Evolutionary conservation across 1,139 yeast species (phyloP), one percentile per base, ranked within the genome.

Genomic region (Meyerozyma elateridarum): DNA sequence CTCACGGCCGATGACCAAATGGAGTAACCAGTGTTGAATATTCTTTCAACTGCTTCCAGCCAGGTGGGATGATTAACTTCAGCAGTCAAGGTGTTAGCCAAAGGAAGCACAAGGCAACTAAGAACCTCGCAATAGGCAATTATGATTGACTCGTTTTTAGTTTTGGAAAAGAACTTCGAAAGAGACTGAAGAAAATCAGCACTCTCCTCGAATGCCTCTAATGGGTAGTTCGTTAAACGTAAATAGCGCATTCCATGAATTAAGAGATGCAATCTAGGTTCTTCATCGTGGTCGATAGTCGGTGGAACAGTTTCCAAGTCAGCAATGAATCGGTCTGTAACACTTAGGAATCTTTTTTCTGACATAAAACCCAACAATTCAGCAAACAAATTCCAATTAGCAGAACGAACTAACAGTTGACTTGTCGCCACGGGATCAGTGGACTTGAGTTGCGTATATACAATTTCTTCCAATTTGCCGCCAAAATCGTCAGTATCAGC

Each of bases 31-130:
- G 72, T 72, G 9, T 70, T 56, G 51, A 73, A 82, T 2, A 88
- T 73, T 13, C 64, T 58, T 20, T 73, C 74, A 34, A 87, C 73
- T 0, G 96, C 93, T 32, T 79, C 84, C 0, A 82, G 80, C 99
- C 98, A 93, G 1, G 84, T 78, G 3, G 98, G 98, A 54, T 88
- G 95, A 49, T 93, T 91, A 1, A 88, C 88, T 53, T 93, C 99
- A 0, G 96, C 98, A 0, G 96, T 85, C 21, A 89, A 70, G 2
- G 76, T 69, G 13, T 87, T 93, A 0, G 96, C 95, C 25, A 91
- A 59, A 0, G 97, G 95, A 28, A 85, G 59, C 3, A 93, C 58
- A 25, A 93, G 68, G 37, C 76, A 80, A 34, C 83, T 71, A 27
- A 89, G 65, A 1, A 87, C 94, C 41, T 87, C 95, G 31, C 94